A percentile compares a stretch with the other conserved stretches of the same genome.
Evolutionary conservation across 331 rosid species (phyloP).

Genomic region (Telfairia occidentalis): DNA sequence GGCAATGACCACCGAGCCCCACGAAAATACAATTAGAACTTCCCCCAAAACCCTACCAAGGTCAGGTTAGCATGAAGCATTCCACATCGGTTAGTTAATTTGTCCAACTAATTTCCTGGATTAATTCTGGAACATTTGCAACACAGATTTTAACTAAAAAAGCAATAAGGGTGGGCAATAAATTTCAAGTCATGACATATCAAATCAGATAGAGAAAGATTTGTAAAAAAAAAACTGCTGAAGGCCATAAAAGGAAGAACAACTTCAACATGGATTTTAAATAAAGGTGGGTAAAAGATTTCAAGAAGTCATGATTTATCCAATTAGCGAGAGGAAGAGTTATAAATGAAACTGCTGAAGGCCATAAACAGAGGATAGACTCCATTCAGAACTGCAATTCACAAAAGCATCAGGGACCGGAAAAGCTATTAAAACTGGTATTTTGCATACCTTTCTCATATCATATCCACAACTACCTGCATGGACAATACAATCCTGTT

Average conservation of each 20-base stretch:
- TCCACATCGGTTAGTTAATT: neutral
- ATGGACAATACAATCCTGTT: slow-evolving; percentile 22
- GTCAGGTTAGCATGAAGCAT: neutral
- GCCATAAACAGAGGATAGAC: neutral
- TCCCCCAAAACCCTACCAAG: neutral
- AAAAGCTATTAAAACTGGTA: slow-evolving; percentile 9
- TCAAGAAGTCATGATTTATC: neutral
- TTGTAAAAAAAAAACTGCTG: neutral
- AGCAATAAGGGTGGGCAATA: neutral
- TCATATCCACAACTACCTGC: slow-evolving; percentile 75
- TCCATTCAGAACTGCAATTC: neutral
- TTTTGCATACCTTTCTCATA: slow-evolving; percentile 58
- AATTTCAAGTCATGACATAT: neutral
- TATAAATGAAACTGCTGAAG: neutral
- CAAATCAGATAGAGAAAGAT: neutral
- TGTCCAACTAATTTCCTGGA: neutral
- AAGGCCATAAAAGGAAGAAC: neutral
- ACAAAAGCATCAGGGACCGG: neutral
- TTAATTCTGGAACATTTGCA: neutral
- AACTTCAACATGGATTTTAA: neutral
- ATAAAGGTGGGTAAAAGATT: neutral
- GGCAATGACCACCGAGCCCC: neutral
- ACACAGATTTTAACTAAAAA: neutral
- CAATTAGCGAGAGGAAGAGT: neutral
- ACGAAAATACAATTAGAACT: neutral